Evolutionary conservation across 2,329 filamentous ascomycete genomes (phyloP).

Genomic region (Diplodia scrobiculata): DNA sequence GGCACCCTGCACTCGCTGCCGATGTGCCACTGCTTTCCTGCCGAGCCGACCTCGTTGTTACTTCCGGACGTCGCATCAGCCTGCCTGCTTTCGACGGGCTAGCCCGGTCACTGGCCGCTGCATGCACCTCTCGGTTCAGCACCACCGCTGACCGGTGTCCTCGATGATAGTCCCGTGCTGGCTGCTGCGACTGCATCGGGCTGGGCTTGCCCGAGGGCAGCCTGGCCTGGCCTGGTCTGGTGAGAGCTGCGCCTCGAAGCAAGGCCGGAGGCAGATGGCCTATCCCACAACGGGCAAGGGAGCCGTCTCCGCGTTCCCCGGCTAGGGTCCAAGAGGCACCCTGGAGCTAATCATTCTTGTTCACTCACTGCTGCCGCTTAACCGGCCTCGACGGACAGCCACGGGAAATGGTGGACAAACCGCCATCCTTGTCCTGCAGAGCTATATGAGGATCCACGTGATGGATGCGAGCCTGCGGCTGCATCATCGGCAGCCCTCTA

Average conservation of each 20-base stretch:
- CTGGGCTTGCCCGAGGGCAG: background rate
- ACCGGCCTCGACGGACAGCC: background rate
- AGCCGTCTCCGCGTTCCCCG: constrained; percentile 5
- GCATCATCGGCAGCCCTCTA: background rate
- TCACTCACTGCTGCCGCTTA: background rate
- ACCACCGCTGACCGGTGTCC: background rate
- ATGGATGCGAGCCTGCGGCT: background rate
- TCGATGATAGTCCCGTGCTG: background rate
- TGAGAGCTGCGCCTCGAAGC: background rate
- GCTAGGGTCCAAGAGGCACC: background rate
- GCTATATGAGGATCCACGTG: background rate
- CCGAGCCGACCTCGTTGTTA: constrained; percentile 14
- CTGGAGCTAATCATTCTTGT: background rate
- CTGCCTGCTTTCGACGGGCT: background rate
- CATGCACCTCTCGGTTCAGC: background rate
- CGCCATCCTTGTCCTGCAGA: background rate
- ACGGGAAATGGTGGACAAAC: constrained; percentile 1
- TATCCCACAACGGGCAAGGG: constrained; percentile 9
- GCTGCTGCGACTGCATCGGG: background rate
- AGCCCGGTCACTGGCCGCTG: background rate
- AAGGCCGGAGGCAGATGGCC: background rate
- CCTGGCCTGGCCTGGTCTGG: too few species aligned
- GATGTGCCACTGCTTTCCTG: constrained; percentile 4
- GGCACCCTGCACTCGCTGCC: background rate
- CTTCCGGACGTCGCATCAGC: constrained; percentile 6